Base-by-base conservation (phyloP, 768 basidiomycete species). In the Podaxis carcinomalis region DNA sequence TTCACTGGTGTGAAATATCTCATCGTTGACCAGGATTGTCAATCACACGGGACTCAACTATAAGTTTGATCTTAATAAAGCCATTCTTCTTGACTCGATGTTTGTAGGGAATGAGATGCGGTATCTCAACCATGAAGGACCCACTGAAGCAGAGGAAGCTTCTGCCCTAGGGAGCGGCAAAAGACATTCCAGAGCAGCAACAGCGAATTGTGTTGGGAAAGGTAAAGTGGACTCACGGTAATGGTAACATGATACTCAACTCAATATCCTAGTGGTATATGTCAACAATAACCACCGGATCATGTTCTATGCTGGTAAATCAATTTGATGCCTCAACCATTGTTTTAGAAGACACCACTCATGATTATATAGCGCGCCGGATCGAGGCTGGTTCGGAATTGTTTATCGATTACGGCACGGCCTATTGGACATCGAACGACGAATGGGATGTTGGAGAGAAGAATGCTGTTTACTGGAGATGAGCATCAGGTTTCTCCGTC, bases 91-190 rank as follows among this genome's bases (percentile, higher is more conserved):
- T n/a, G 90, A 92, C 67, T 75, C 82, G 32, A 70, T 78, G 16
- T 76, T 73, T 37, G 79, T 74, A 0, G 89, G 87, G 3, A 90
- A 90, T 60, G 75, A 78, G 42, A 76, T 87, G n/a, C 77, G 88
- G 13, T 90, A 84, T 65, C 83, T 91, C 56, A 88, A 92, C 65
- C 89, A 92, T 59, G 73, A 35, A 25, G 59, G 59, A 6, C 52
- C 59, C 16, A 61, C 21, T 6, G 16, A 74, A 21, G 65, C 53
- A 11, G 36, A 61, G 61, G 53, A 63, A 49, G 63, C n/a, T 16
- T 68, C 73, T 2, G 90, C 87, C 65, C 82, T 81, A 61, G 53
- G 32, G 62, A 1, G 83, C 84, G 0, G 65, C 60, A 58, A 77
- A 86, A 86, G 64, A 27, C 76, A 25, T 13, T 14, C 23, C 7